A percentile compares a stretch with the other conserved stretches of the same genome.
These are phyloP conservation scores for Ilex asprella DNA, from an alignment of 257 asterid species.

Conservation along the genomic window DNA sequence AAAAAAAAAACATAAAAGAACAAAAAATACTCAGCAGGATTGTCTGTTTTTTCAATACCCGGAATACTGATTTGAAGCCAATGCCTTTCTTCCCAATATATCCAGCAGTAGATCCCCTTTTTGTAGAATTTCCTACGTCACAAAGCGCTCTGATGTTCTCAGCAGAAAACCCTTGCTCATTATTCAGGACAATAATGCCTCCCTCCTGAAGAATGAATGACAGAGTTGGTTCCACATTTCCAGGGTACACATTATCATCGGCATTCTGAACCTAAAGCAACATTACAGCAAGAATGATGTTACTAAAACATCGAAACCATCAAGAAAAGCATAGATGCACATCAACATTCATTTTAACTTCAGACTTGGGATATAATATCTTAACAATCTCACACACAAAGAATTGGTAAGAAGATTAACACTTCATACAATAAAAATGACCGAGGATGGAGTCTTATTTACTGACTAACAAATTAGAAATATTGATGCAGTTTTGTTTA, in stretches of 20 bases:
- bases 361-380: too few species aligned
- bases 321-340: too few species aligned
- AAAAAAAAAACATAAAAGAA: not conserved
- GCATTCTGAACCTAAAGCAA: constrained; percentile 88
- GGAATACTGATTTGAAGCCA: constrained; percentile 97
- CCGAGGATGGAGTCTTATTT: too few species aligned
- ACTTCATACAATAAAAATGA: too few species aligned
- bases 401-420: too few species aligned
- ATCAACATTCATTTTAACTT: too few species aligned
- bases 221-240: constrained; percentile 74
- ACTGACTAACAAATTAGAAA: too few species aligned
- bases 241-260: constrained; percentile 77
- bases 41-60: constrained; percentile 49
- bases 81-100: constrained; percentile 99
- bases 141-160: constrained; percentile 88
- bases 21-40: not conserved
- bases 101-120: constrained; percentile 59
- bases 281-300: not conserved
- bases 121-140: constrained; percentile 95
- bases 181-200: constrained; percentile 71
- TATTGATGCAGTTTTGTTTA: too few species aligned
- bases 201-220: constrained; percentile 77
- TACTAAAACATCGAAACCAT: too few species aligned
- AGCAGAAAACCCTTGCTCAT: constrained; percentile 79
- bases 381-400: too few species aligned